Evolutionary conservation across 176 grass and related monocot genomes (phyloP), one percentile per base, ranked within the genome.

Genomic region (Oryza australiensis): DNA sequence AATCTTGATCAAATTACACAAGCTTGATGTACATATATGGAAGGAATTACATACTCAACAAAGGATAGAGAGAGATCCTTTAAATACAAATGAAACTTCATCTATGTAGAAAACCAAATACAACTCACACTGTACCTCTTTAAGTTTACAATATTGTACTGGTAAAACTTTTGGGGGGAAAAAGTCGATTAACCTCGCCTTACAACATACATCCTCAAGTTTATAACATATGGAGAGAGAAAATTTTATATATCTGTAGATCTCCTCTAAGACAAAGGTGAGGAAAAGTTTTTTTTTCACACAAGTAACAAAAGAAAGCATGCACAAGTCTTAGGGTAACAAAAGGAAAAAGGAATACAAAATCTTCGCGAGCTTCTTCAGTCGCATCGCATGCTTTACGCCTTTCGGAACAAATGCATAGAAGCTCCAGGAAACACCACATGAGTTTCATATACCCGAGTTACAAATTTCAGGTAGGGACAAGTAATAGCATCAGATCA

Each of bases 181-280:
- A n/a, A 24, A 59, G 1, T 1, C 22, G n/a, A 60, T 60, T 24
- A 24, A 60, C 26, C 20, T 77, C 53, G 65, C 33, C 62, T 60
- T 32, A 86, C 77, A 86, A 70, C 71, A 72, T 16, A 72, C 11
- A 22, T 81, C 72, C 72, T 78, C 80, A 77, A 66, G 55, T 85
- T 77, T 75, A 84, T 70, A 80, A 10, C 55, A 74, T 64, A 33
- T 27, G 22, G 64, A 41, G 26, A 51, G 30, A 73, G 12, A 27
- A 28, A 73, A 69, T 33, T 76, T 27, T 82, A 82, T 40, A 87
- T 23, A 63, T 38, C 28, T 42, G 24, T 82, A 48, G 46, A 77
- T 10, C 38, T 40, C 23, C 28, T 88, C 51, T 9, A 63, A 76
- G 65, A 71, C 23, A 51, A 49, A 57, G 35, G 45, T n/a, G 28